Evolutionary conservation across 768 basidiomycete species (phyloP).

Genomic region (Kwoniella europaea): DNA sequence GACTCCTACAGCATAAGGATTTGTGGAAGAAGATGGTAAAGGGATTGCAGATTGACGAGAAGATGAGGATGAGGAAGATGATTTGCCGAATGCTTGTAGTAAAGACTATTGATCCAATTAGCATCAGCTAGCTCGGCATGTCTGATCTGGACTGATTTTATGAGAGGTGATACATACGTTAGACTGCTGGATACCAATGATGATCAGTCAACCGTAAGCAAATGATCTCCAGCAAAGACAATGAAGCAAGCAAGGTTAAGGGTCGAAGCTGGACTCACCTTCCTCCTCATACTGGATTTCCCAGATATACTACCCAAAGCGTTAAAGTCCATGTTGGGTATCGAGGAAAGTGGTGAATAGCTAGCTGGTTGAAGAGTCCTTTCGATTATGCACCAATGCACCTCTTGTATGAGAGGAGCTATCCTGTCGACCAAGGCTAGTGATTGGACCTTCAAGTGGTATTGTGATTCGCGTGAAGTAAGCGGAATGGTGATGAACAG

Average conservation of each 20-base stretch:
- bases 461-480: too few species aligned
- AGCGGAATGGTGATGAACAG: too few species aligned
- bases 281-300: slow-evolving; percentile 32
- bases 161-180: slow-evolving; percentile 13
- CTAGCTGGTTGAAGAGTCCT: too few species aligned
- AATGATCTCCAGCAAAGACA: not conserved
- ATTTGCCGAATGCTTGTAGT: slow-evolving; percentile 25
- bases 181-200: slow-evolving; percentile 25
- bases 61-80: slow-evolving; percentile 16
- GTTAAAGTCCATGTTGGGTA: slow-evolving; percentile 28
- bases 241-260: too few species aligned
- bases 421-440: too few species aligned
- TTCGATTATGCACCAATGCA: too few species aligned
- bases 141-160: not conserved
- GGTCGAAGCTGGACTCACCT: slow-evolving; percentile 20
- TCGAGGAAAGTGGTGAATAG: not conserved
- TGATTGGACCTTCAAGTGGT: too few species aligned
- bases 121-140: too few species aligned
- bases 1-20: too few species aligned
- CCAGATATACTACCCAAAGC: slow-evolving; percentile 23
- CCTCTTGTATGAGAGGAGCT: too few species aligned
- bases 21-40: slow-evolving; percentile 1
- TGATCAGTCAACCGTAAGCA: not conserved
- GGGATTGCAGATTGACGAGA: slow-evolving; percentile 28
- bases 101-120: slow-evolving; percentile 13